Base-by-base conservation (phyloP, 2,329 filamentous ascomycete species). In the Lizonia empirigonia region DNA sequence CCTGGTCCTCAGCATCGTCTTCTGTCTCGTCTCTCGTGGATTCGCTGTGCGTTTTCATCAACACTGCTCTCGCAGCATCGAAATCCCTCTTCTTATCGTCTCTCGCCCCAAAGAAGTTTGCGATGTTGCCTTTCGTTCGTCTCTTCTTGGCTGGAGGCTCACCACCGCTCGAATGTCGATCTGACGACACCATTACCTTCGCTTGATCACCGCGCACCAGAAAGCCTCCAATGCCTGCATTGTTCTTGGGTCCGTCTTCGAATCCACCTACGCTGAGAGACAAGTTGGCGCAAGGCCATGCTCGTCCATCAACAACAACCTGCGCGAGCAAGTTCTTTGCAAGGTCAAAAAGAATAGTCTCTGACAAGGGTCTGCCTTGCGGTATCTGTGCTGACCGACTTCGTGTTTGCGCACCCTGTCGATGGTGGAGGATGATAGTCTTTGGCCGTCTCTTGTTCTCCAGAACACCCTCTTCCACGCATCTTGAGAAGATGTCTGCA, bases 251-350 rank as follows among this genome's bases (percentile, higher is more conserved):
- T 2, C 90, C 89, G 59, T 97, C 91, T 71, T 97, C 92, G 59
- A 97, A 97, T 0, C 91, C 92, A n/a, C 85, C 87, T 19, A 97
- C 90, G 58, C 88, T 92, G 36, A 97, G 76, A 50, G 90, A 94
- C 7, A 99, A 78, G 67, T 96, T 94, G n/a, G 85, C 80, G 69
- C 94, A 97, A 6, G 94, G 94, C 91, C 91, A 97, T 13, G 89
- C 86, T 42, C 82, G 79, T 1, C 90, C 91, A 59, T 96, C 91
- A 1, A 83, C 81, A 9, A 90, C 80, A 27, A 96, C 85, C 63
- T 96, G 91, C 19, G 82, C 82, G 4, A 97, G 79, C 15, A 97
- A 77, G 18, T 82, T 86, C 69, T 86, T 91, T 8, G 90, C 88
- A 29, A 96, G 79, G 15, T 87, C 85, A 64, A 91, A 89, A 10